Conservation (phyloP, 768 basidiomycete genomes). For the Suillus paluster region DNA sequence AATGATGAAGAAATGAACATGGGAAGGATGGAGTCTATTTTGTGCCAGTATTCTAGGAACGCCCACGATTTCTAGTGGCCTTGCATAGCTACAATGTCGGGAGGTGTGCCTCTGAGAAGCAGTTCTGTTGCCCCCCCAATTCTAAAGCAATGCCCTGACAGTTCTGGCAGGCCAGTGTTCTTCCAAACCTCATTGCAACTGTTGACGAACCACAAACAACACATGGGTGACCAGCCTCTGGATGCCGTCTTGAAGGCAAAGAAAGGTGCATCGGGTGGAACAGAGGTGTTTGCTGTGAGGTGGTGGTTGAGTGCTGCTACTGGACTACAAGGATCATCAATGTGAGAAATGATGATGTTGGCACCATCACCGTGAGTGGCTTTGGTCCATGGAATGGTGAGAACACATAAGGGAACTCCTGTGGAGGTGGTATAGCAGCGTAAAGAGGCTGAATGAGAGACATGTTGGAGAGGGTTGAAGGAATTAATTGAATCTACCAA, state of each 20-base stretch:
- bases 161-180: fast-evolving
- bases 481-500: fast-evolving
- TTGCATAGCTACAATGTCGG: slow-evolving; percentile 31
- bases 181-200: neutral
- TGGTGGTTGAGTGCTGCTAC: neutral
- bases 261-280: neutral
- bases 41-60: slow-evolving; percentile 36
- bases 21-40: slow-evolving; percentile 27
- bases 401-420: fast-evolving
- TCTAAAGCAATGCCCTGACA: slow-evolving; percentile 30
- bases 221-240: neutral
- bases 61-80: slow-evolving; percentile 37
- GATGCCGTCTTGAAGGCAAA: neutral
- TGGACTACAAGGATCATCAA: neutral
- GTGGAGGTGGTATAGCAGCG: neutral
- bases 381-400: neutral
- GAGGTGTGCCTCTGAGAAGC: slow-evolving; percentile 33
- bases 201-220: fast-evolving
- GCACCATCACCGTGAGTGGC: neutral
- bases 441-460: too few species aligned
- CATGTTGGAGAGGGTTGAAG: neutral
- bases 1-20: neutral
- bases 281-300: neutral
- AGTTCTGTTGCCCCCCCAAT: slow-evolving; percentile 35
- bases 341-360: fast-evolving